Base-by-base conservation (phyloP, 495 filamentous ascomycete species). In the Apiosordaria backusii region DNA sequence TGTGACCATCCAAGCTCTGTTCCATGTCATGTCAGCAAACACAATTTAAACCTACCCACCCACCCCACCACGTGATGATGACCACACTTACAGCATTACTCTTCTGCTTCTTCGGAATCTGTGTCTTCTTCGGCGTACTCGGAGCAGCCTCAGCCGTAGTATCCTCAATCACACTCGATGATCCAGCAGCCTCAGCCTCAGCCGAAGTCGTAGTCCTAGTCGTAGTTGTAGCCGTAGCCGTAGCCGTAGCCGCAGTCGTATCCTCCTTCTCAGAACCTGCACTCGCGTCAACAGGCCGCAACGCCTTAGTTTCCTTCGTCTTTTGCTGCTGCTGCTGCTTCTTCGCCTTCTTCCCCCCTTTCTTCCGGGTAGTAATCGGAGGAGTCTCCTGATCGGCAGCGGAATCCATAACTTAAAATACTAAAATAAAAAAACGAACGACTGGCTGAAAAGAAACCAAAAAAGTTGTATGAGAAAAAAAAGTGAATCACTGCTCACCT, bases 201-300 rank as follows among this genome's bases (percentile, higher is more conserved):
- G 29, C n/a, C 4, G 26, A 35, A 25, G 22, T 24, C 21, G 4
- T 13, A 24, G 60, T 24, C 40, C 19, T 35, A n/a, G 29, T 26
- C 19, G 23, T 25, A 23, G 22, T n/a, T n/a, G n/a, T n/a, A n/a
- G n/a, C n/a, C n/a, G n/a, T n/a, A n/a, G n/a, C n/a, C n/a, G n/a
- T n/a, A 18, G 18, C 27, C 27, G 27, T 29, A 4, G 27, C 7
- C 4, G 27, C 27, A 45, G 10, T 45, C 35, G 35, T 45, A 7
- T 1, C 35, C 13, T 45, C 16, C 35, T 13, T 13, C 2, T 13
- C 16, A 6, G 18, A 21, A 22, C 45, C 68, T 71, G 64, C 67
- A 64, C 70, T 69, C 23, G 23, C 35, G 68, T 69, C 70, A 68
- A 71, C 55, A 24, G 54, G 26, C 57, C 65, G 63, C 7, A 60